phyloP scores from a whole-genome alignment of 495 filamentous ascomycete species.

The Tuber brumale region DNA sequence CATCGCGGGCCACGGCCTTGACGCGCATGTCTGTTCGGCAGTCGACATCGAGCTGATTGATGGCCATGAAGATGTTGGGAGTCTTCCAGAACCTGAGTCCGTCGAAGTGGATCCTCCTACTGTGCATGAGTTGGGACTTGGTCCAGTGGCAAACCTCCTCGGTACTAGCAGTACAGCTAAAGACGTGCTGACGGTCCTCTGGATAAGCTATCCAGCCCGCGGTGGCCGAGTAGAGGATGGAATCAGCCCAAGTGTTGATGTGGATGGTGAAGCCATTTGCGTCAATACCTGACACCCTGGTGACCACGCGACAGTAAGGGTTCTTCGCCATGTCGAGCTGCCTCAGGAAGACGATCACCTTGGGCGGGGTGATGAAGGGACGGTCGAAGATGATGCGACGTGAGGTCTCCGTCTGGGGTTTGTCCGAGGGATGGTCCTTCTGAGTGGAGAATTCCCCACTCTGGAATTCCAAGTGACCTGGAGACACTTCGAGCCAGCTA shows the following conservation, averaged over 20 bases:
- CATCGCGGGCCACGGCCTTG: too few species aligned
- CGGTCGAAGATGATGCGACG: neutral
- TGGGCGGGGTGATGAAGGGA: neutral
- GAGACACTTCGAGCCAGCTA: conserved; percentile 5
- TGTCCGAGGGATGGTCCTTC: neutral
- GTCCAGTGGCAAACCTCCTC: neutral
- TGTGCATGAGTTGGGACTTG: conserved; percentile 3
- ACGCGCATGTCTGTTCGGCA: neutral
- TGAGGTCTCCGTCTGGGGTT: neutral
- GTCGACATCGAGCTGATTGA: conserved; percentile 9
- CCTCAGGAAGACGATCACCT: conserved; percentile 6
- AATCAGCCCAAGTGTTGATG: conserved; percentile 22
- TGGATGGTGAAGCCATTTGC: conserved; percentile 25
- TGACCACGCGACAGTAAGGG: too few species aligned
- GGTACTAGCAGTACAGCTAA: conserved; percentile 5
- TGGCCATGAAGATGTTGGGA: conserved; percentile 1
- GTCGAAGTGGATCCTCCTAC: neutral
- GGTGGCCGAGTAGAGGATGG: conserved; percentile 7
- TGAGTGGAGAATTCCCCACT: conserved; percentile 6
- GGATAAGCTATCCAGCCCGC: conserved; percentile 10
- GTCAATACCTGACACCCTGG: conserved; percentile 4
- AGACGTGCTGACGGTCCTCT: neutral
- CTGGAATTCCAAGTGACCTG: neutral
- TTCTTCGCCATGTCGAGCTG: neutral
- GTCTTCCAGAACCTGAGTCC: neutral